These are phyloP conservation scores for Apocynum venetum DNA, from an alignment of 257 asterid species.

Conservation along the genomic window DNA sequence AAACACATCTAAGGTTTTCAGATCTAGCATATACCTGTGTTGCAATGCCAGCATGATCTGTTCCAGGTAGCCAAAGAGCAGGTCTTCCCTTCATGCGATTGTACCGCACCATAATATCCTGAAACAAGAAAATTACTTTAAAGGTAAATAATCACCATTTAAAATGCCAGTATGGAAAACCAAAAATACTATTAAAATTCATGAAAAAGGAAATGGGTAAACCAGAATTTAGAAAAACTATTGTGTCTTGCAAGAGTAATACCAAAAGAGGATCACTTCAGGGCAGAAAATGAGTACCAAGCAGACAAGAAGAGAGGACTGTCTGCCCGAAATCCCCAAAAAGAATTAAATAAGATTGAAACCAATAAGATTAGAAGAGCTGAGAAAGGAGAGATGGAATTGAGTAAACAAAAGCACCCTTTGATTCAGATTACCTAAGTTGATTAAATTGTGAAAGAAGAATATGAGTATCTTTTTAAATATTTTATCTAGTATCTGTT, in stretches of 20 bases:
- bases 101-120: slow-evolving; percentile 97
- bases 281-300: background rate
- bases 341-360: background rate
- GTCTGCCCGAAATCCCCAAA: background rate
- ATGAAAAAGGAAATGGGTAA: background rate
- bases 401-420: background rate
- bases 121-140: slow-evolving; percentile 16
- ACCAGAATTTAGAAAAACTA: background rate
- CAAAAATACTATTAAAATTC: background rate
- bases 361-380: background rate
- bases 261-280: background rate
- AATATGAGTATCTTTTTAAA: background rate
- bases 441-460: background rate
- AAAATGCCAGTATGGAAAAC: slow-evolving; percentile 1
- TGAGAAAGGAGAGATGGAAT: background rate
- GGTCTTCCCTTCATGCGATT: slow-evolving; percentile 93
- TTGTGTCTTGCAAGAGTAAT: background rate
- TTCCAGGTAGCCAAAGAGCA: slow-evolving; percentile 98
- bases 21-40: slow-evolving; percentile 68
- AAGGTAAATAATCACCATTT: background rate
- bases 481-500: background rate
- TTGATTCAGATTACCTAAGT: background rate
- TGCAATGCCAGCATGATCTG: slow-evolving; percentile 99
- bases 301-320: background rate
- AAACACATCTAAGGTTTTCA: slow-evolving; percentile 13